Base-by-base conservation (phyloP, 139 green algal species). In the Picochlorum sp. region DNA sequence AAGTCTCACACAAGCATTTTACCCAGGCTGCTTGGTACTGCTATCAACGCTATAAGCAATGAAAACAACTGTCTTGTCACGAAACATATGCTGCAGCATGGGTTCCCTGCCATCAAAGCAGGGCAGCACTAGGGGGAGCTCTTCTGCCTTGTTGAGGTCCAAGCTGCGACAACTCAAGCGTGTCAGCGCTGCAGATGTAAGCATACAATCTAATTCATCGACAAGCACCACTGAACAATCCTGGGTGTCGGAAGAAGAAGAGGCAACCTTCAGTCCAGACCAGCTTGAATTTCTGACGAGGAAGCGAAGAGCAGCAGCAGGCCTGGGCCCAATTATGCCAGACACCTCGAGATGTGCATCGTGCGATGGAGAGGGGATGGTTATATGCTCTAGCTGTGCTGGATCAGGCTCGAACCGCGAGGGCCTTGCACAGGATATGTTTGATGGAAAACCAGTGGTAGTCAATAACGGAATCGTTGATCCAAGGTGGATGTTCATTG, bases 251-350 rank as follows among this genome's bases (percentile, higher is more conserved):
- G 47, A 45, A 28, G 64, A 64, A 24, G 62, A 65, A 15, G 20
- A 26, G 4, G 20, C 18, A n/a, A 20, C 18, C 6, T 1, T 69
- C 2, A 44, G 45, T 23, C 11, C 38, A 7, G 4, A 5, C 2
- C 68, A 74, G 59, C 45, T 74, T 5, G 68, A 44, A 23, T 74
- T 74, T n/a, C 20, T 74, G 34, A 61, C 49, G 11, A 49, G 68
- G 34, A 74, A 74, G 37, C 60, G 68, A 18, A 21, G 38, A 15
- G 59, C 57, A 24, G 68, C 68, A 7, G 44, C 45, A 41, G 68
- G 68, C 1, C 60, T 74, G 1, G 68, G 68, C 16, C 68, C 61
- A 3, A 49, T 74, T 20, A 64, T 74, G 49, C 59, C 68, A 3
- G 50, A 45, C 14, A 46, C 16, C 0, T 67, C 61, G 9, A 11